Evolutionary conservation across 1,284 basidiomycete species (phyloP).

Genomic region (Phaffia rhodozyma): DNA sequence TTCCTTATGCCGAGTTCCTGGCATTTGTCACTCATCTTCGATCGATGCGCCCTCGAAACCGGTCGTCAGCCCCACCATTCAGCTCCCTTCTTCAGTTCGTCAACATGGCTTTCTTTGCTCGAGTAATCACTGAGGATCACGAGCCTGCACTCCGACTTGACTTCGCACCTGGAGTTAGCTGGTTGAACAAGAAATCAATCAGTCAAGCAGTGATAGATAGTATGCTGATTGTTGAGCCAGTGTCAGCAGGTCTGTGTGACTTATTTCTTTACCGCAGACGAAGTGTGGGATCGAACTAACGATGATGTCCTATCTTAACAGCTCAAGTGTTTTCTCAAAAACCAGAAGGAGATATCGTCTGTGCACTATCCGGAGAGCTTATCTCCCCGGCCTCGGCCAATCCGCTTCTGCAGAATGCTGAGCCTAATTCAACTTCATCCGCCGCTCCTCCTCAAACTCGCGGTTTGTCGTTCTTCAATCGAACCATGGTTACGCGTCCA

Average conservation of each 20-base stretch:
- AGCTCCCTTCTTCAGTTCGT: conserved; percentile 51
- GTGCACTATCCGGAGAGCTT: conserved; percentile 9
- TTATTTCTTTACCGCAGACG: conserved; percentile 39
- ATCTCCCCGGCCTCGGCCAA: conserved; percentile 4
- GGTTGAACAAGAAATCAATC: conserved; percentile 71
- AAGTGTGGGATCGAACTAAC: not conserved
- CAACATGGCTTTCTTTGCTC: conserved; percentile 69
- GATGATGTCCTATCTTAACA: too few species aligned
- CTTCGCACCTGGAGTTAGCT: conserved; percentile 75
- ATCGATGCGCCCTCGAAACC: conserved; percentile 49
- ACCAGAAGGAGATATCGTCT: conserved; percentile 12
- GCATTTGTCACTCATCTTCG: conserved; percentile 71
- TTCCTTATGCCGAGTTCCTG: conserved; percentile 76
- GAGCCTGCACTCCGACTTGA: conserved; percentile 89
- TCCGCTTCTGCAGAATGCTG: conserved; percentile 14
- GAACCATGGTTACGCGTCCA: conserved; percentile 24
- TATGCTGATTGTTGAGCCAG: conserved; percentile 79
- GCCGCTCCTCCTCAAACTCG: conserved; percentile 25
- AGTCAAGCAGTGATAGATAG: conserved; percentile 74
- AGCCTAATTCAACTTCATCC: conserved; percentile 19
- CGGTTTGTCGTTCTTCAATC: conserved; percentile 23
- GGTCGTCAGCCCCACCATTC: conserved; percentile 27
- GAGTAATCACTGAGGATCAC: conserved; percentile 76
- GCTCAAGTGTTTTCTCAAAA: conserved; percentile 11
- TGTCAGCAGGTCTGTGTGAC: conserved; percentile 31